Conservation (phyloP, 2,329 filamentous ascomycete genomes). For the Alternaria angustiovoidea region DNA sequence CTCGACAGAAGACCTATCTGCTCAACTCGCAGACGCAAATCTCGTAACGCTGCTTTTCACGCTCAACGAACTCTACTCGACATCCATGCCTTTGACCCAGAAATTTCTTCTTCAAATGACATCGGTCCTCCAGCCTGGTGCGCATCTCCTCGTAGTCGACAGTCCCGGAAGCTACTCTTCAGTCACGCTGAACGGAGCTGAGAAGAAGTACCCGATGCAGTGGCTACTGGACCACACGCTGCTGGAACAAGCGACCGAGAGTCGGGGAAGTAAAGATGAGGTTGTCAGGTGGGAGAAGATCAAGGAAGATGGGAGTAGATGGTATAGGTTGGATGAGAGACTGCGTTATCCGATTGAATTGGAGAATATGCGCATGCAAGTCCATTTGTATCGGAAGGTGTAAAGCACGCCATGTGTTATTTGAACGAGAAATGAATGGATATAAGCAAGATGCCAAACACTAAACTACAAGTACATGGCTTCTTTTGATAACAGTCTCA, state of each 20-base stretch:
- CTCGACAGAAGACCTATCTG: slow-evolving; percentile 46
- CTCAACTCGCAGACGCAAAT: slow-evolving; percentile 40
- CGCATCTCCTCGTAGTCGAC: slow-evolving; percentile 84
- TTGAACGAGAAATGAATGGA: background rate
- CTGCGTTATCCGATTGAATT: slow-evolving; percentile 83
- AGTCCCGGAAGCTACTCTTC: slow-evolving; percentile 94
- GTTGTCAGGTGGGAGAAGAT: slow-evolving; percentile 73
- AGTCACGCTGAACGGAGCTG: slow-evolving; percentile 65
- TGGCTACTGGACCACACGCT: slow-evolving; percentile 89
- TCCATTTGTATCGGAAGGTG: slow-evolving; percentile 78
- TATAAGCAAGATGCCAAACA: too few species aligned
- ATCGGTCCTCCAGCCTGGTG: slow-evolving; percentile 62
- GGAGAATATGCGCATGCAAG: slow-evolving; percentile 95
- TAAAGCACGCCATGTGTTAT: too few species aligned
- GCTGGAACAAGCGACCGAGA: slow-evolving; percentile 47
- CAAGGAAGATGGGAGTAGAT: slow-evolving; percentile 77
- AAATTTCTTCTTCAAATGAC: slow-evolving; percentile 62
- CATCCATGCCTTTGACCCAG: slow-evolving; percentile 77
- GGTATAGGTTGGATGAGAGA: slow-evolving; percentile 75
- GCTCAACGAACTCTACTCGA: slow-evolving; percentile 90
- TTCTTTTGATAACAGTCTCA: background rate
- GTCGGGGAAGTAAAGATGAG: slow-evolving; percentile 20
- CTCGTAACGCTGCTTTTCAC: slow-evolving; percentile 91
- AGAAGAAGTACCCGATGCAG: slow-evolving; percentile 87
- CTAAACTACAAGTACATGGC: background rate